Evolutionary conservation across 106 monocot genomes (phyloP).

Genomic region (Dendrobium chrysotoxum): DNA sequence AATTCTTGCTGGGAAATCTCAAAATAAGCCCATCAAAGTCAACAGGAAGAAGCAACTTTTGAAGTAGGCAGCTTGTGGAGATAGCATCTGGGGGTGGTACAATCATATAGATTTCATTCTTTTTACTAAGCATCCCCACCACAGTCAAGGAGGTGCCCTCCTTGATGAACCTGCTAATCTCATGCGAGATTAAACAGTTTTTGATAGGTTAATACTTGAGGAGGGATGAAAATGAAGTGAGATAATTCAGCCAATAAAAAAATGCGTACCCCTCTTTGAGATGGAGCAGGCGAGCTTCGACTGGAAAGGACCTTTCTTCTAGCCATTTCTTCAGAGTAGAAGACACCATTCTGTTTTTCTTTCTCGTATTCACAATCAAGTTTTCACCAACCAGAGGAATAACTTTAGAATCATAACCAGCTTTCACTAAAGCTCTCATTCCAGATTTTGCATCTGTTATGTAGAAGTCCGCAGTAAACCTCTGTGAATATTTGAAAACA

Average conservation of each 20-base stretch:
- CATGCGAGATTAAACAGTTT: background rate
- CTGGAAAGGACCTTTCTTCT: conserved; percentile 44
- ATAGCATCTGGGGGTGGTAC: conserved; percentile 52
- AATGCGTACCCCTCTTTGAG: conserved; percentile 66
- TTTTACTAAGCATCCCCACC: conserved; percentile 59
- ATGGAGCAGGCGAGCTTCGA: conserved; percentile 30
- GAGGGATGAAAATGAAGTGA: too few species aligned
- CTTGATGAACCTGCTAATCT: conserved; percentile 46
- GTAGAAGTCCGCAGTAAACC: conserved; percentile 72
- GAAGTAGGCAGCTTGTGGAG: conserved; percentile 48
- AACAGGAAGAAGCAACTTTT: conserved; percentile 63
- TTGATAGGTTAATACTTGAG: background rate
- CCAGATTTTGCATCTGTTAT: conserved; percentile 71
- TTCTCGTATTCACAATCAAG: conserved; percentile 42
- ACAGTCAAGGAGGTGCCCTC: conserved; percentile 69
- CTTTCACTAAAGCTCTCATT: conserved; percentile 56
- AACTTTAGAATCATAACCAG: conserved; percentile 56
- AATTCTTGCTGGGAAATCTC: conserved; percentile 17
- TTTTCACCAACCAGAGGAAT: conserved; percentile 56
- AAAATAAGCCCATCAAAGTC: conserved; percentile 63
- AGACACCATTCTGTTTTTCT: conserved; percentile 45
- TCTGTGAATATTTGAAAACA: conserved; percentile 34
- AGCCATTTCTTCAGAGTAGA: conserved; percentile 74
- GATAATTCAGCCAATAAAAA: background rate
- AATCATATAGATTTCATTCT: conserved; percentile 38